Base-by-base conservation (phyloP, 2,329 filamentous ascomycete genomes). In the Tothia fuscella region DNA sequence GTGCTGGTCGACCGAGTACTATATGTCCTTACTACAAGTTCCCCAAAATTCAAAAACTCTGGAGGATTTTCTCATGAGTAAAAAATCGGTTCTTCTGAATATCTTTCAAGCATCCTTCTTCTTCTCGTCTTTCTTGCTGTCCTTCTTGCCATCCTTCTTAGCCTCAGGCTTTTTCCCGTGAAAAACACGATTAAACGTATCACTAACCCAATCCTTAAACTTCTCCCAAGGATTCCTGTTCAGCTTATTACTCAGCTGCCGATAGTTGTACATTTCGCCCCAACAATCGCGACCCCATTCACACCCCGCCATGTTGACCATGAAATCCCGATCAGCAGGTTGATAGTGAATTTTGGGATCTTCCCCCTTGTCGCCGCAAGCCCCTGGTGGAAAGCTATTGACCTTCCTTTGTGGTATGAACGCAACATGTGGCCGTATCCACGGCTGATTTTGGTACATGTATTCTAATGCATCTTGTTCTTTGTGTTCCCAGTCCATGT, bases 401-500 rank as follows among this genome's bases (percentile, higher is more conserved):
- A 96, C 84, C 63, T 78, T 83, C 51, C 91, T 81, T 60, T 96
- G 89, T 0, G 83, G 81, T 35, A 95, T 72, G 63, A 98, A 98
- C 4, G 78, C 89, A 3, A 87, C 80, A 52, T 91, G 83, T 43
- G 84, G 78, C 45, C 91, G 78, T 41, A 96, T 78, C 88, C 91
- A 98, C 1, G 91, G 85, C 58, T 96, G 89, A 42, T 81, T 82
- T 44, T 71, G 74, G 65, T 98, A 98, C 48, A 98, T 71, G 63
- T 93, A 82, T 64, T 95, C 88, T 31, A 98, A 67, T 2, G 88
- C 86, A 56, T 96, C 88, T 63, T 98, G 91, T 61, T 98, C 91
- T 60, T 96, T 96, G 68, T 98, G 91, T 56, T 91, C 88, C 91
- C 91, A 98, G 48, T 91, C 76, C 88, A 95, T 95, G 60, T 98